Evolutionary conservation across 805 yeast genomes (phyloP).

Genomic region (Lipomyces sp.): DNA sequence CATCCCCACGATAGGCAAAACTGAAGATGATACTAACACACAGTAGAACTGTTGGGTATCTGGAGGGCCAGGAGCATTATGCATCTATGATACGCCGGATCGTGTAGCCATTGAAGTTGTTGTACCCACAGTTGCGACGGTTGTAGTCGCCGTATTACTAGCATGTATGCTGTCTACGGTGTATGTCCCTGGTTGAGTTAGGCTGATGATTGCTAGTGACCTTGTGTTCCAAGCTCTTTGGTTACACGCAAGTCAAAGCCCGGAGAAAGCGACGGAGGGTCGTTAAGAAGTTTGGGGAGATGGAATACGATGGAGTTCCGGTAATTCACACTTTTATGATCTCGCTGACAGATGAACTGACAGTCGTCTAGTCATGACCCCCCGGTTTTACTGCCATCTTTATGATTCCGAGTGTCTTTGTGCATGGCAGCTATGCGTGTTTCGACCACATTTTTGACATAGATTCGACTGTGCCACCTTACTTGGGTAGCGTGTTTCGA

Average conservation of each 20-base stretch:
- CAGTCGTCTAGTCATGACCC: background rate
- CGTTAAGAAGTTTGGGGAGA: conserved; percentile 31
- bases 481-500: background rate
- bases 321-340: background rate
- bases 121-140: conserved; percentile 34
- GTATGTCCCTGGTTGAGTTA: too few relatives aligned
- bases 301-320: conserved; percentile 38
- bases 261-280: conserved; percentile 25
- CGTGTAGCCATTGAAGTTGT: conserved; percentile 17
- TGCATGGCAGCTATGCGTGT: background rate
- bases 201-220: conserved; percentile 18
- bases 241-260: conserved; percentile 30
- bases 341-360: background rate
- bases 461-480: too few relatives aligned
- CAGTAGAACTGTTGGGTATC: conserved; percentile 33
- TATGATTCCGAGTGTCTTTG: background rate
- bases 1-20: background rate
- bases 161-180: conserved; percentile 18
- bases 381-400: background rate
- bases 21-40: background rate
- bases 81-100: conserved; percentile 14
- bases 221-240: conserved; percentile 26
- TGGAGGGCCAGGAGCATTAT: conserved; percentile 32
- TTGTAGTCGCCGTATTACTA: conserved; percentile 24
- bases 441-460: background rate